phyloP scores from a whole-genome alignment of 495 filamentous ascomycete genomes.

The Tuber calosporum region DNA sequence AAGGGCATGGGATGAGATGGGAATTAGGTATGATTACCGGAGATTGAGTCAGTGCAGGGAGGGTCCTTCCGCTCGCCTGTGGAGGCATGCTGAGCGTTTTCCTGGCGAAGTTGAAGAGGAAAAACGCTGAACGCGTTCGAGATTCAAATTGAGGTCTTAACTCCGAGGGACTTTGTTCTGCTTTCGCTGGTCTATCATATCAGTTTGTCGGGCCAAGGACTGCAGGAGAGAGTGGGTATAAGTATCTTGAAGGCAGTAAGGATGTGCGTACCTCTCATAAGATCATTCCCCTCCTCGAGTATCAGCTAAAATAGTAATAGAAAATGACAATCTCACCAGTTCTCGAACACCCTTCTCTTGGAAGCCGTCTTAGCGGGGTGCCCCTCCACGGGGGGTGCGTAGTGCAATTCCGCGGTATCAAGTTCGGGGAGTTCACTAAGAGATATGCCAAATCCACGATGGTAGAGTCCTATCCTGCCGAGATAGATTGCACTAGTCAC shows the following conservation, averaged over 20 bases:
- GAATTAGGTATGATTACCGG: neutral
- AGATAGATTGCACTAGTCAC: neutral
- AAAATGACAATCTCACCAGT: neutral
- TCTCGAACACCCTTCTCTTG: neutral
- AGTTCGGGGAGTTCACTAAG: neutral
- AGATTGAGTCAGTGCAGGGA: neutral
- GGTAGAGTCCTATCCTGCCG: neutral
- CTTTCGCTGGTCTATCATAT: neutral
- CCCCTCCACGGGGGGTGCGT: neutral
- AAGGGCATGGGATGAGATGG: neutral
- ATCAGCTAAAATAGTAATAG: neutral
- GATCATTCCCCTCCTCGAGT: neutral
- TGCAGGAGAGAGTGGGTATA: neutral
- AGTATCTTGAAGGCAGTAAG: neutral
- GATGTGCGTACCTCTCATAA: neutral
- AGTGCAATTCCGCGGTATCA: neutral
- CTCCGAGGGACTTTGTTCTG: neutral
- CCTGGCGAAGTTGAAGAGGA: neutral
- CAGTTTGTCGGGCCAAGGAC: neutral
- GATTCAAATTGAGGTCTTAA: neutral
- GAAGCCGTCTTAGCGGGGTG: neutral
- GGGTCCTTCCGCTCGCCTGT: neutral
- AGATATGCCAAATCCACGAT: neutral
- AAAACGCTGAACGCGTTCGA: neutral
- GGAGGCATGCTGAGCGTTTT: neutral